Evolutionary conservation across 306 rosid genomes (phyloP), one percentile per base, ranked within the genome.

Genomic region (Citrullus mucosospermus): DNA sequence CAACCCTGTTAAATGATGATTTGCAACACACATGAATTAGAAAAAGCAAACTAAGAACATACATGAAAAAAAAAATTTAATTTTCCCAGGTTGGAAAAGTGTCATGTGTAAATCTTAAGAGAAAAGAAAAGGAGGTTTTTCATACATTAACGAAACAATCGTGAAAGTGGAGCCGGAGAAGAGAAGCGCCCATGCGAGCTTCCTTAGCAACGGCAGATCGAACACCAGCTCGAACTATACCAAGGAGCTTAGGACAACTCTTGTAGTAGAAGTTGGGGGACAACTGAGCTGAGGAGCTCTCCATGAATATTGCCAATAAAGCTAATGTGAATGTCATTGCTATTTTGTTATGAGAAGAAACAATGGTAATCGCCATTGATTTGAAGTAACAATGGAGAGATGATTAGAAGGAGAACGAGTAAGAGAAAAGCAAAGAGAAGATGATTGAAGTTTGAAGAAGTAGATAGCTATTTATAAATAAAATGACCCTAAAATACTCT

Each of bases 101-200:
- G 68, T 79, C 0, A 10, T 46, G 51, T 5, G 6, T 46, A 46
- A 46, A 46, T 46, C 6, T 2, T 46, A 12, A 6, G 5, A 48
- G 54, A 48, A 48, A 48, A 48, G 54, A 48, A 48, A 13, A 48
- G 1, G 6, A 48, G 1, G 54, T 0, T 48, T 11, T 48, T 3
- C 15, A 85, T 85, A 93, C 98, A 32, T 93, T 81, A 78, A 91
- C 91, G 25, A 93, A 93, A 84, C 98, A 93, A 53, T 89, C 98
- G 34, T 93, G 98, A 43, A 93, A 93, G 83, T 78, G 82, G 46
- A 93, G 96, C 53, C 96, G 98, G 63, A 93, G 86, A 11, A 93
- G 87, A 54, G 96, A 93, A 28, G 96, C 98, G 8, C 95, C 98
- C 16, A 87, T 85, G 59, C 98, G 98, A 9, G 30, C 79, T 75